These are phyloP conservation scores for Mucor ambiguus DNA, from an alignment of 371 early-diverging fungal species.

Conservation along the genomic window DNA sequence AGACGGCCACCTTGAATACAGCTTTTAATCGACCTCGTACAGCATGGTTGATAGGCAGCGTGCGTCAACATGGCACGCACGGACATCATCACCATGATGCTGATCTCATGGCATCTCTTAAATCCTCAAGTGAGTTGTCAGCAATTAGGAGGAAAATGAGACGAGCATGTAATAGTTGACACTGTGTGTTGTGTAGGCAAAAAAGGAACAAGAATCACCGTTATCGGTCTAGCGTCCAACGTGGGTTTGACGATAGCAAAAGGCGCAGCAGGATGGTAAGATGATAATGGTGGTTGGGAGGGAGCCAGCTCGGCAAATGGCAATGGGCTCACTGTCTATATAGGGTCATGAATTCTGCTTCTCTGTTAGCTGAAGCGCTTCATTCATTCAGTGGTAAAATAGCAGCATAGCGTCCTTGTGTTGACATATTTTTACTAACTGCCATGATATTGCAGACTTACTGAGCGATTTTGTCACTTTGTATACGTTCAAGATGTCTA, in stretches of 20 bases:
- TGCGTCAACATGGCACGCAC: constrained; percentile 25
- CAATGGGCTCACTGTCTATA: neutral
- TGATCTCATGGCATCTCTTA: constrained; percentile 19
- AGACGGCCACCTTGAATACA: neutral
- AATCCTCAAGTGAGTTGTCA: constrained; percentile 20
- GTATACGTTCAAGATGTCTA: constrained; percentile 70
- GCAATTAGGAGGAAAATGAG: too few species aligned
- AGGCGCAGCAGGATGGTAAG: constrained; percentile 67
- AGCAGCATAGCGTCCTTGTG: neutral
- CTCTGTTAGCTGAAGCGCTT: constrained; percentile 69
- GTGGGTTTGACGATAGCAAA: constrained; percentile 66
- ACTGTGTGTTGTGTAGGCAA: constrained; percentile 29
- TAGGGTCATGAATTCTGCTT: constrained; percentile 71
- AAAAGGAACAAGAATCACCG: constrained; percentile 63
- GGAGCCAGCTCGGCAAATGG: too few species aligned
- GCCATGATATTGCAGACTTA: constrained; percentile 42
- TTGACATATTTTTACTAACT: neutral
- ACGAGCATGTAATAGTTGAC: neutral
- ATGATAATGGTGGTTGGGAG: neutral
- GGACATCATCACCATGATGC: constrained; percentile 26
- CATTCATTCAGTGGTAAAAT: constrained; percentile 66
- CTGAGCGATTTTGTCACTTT: constrained; percentile 71
- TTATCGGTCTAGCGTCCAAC: constrained; percentile 67
- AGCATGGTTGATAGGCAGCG: constrained; percentile 2
- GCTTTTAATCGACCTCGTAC: neutral